Evolutionary conservation across 371 early-diverging fungal species (phyloP).

Genomic region (Rhizopus delemar): DNA sequence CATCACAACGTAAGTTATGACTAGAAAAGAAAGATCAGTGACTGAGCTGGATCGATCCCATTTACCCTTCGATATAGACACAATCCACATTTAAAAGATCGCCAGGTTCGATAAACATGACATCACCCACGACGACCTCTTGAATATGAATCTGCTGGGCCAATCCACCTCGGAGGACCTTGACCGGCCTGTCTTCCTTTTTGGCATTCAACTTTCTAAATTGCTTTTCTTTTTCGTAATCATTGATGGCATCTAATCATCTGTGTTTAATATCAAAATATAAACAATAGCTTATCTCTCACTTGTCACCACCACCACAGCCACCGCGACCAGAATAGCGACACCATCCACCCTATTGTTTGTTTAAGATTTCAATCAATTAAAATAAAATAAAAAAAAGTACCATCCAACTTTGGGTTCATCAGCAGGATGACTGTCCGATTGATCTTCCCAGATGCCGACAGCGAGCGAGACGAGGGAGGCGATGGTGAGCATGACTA

Average conservation of each 20-base stretch:
- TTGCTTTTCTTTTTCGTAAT: conserved; percentile 79
- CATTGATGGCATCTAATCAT: conserved; percentile 68
- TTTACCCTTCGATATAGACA: conserved; percentile 47
- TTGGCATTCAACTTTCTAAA: conserved; percentile 76
- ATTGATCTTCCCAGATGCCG: conserved; percentile 78
- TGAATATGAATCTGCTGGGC: conserved; percentile 74
- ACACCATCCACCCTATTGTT: conserved; percentile 65
- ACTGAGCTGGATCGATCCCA: no score
- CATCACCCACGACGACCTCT: conserved; percentile 84
- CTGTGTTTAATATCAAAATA: background rate
- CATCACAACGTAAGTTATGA: conserved; percentile 80
- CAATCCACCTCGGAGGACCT: conserved; percentile 67
- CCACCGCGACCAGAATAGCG: conserved; percentile 71
- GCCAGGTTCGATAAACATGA: conserved; percentile 85
- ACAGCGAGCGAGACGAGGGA: conserved; percentile 77
- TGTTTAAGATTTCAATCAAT: background rate
- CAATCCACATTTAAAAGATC: conserved; percentile 87
- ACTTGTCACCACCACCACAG: conserved; percentile 78
- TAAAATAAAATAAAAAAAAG: background rate
- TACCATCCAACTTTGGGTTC: conserved; percentile 61
- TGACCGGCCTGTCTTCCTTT: conserved; percentile 72
- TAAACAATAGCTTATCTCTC: conserved; percentile 19
- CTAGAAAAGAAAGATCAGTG: conserved; percentile 26
- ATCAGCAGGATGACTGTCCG: conserved; percentile 42
- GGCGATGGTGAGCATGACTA: conserved; percentile 73